Evolutionary conservation across 1,284 basidiomycete genomes (phyloP).

Genomic region (Leccinum subspadiceum): DNA sequence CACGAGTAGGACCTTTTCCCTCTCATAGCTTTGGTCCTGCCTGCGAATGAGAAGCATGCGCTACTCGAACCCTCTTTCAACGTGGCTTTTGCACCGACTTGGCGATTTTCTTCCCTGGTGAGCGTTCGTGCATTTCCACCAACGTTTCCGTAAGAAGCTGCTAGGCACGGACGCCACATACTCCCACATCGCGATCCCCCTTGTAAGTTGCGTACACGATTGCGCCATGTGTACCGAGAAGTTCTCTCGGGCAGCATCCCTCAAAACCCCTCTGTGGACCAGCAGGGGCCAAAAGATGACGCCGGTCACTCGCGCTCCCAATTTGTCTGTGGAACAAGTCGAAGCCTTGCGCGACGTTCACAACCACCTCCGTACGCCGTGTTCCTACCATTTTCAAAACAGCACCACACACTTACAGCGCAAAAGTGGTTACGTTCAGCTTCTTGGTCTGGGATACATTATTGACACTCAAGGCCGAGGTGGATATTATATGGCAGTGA

Average conservation of each 20-base stretch:
- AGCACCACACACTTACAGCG: background rate
- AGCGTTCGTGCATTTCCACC: background rate
- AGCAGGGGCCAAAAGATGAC: background rate
- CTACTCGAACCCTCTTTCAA: background rate
- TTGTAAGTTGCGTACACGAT: background rate
- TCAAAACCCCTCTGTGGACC: background rate
- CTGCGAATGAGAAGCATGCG: background rate
- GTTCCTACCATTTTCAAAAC: background rate
- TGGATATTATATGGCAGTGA: background rate
- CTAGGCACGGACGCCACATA: background rate
- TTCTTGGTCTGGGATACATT: constrained; percentile 8
- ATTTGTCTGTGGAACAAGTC: background rate
- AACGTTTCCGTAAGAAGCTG: background rate
- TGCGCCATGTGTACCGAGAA: background rate
- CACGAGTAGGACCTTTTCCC: background rate
- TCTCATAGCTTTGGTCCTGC: background rate
- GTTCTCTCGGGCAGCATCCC: background rate
- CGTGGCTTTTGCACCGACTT: background rate
- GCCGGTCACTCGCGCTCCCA: background rate
- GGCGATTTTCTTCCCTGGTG: background rate
- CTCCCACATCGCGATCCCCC: background rate
- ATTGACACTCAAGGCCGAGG: background rate
- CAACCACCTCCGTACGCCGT: constrained; percentile 13
- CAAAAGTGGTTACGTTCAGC: constrained; percentile 14
- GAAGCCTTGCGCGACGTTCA: constrained; percentile 4